Conservation (phyloP, 2,329 filamentous ascomycete genomes). For the Fusarium chuoi region DNA sequence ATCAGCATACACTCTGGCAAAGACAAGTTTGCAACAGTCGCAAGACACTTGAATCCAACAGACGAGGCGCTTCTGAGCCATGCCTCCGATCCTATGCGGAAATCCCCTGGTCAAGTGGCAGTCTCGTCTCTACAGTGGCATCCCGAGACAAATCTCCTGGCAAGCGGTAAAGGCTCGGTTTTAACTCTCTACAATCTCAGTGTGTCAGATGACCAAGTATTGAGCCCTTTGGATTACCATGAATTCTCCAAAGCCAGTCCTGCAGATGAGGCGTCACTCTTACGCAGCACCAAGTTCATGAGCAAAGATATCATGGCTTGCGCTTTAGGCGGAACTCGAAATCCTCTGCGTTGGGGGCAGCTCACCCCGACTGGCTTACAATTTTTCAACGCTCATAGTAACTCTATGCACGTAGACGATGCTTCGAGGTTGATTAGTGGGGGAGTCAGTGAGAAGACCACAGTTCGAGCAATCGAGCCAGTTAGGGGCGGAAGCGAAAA, state of each 20-base stretch:
- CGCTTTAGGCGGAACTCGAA: constrained; percentile 54
- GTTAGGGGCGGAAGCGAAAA: constrained; percentile 52
- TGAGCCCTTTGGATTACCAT: constrained; percentile 39
- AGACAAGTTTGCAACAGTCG: constrained; percentile 44
- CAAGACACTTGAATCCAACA: constrained; percentile 36
- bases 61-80: constrained; percentile 6
- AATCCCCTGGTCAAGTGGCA: constrained; percentile 46
- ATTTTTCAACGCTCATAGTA: constrained; percentile 50
- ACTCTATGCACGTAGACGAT: constrained; percentile 33
- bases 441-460: constrained; percentile 50
- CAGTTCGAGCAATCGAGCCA: constrained; percentile 59
- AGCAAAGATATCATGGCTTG: constrained; percentile 57
- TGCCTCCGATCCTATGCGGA: constrained; percentile 33
- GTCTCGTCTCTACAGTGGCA: constrained; percentile 51
- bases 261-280: constrained; percentile 38
- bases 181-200: constrained; percentile 46
- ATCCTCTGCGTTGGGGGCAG: constrained; percentile 59
- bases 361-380: constrained; percentile 58
- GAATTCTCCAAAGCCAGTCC: constrained; percentile 40
- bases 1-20: constrained; percentile 56
- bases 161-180: constrained; percentile 46
- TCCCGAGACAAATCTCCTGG: constrained; percentile 43
- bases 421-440: constrained; percentile 34
- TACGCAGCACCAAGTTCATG: constrained; percentile 58
- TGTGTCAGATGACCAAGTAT: constrained; percentile 1